Base-by-base conservation (phyloP, 2,329 filamentous ascomycete genomes). In the Westerdykella aurantiaca region DNA sequence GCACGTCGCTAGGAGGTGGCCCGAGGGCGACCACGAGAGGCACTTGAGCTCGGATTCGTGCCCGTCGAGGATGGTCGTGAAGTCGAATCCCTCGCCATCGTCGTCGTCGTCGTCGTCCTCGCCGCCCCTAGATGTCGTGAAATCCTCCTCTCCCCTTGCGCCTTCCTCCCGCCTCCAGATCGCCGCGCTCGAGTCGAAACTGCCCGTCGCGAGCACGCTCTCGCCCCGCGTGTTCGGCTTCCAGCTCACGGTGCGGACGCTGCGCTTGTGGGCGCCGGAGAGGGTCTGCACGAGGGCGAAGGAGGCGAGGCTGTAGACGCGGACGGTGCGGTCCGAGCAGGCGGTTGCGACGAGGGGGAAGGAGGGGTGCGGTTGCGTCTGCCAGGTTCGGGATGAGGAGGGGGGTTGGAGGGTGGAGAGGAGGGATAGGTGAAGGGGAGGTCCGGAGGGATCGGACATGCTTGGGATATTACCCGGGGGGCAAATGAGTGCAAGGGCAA, bases 1-100 rank as follows among this genome's bases (percentile, higher is more conserved):
- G 68, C 90, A 96, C 0, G 90, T 96, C 5, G 93, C 93, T 4
- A 98, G 77, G 57, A 88, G 83, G 48, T 85, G 80, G 1, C 86
- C 86, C 0, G 80, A 80, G 0, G 86, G 82, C 14, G 78, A 82
- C 71, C 89, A 94, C 2, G 80, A 76, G 50, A 91, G 81, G 23
- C 79, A 75, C 73, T 96, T 85, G 73, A 98, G 86, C 69, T 98
- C 93, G 18, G 86, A 88, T 61, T 97, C 93, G 65, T 97, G 93
- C 0, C 93, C 93, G 60, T 97, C 93, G 1, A 98, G 77, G 1
- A 97, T 85, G 6, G 96, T 83, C 0, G 86, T 86, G 59, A 96
- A 94, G 41, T 89, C 84, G 87, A 93, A 98, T 49, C 95, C 90
- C 41, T 90, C 85, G 0, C 85, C 80, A 3, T 81, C 82, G 4